Percentiles rank a stretch among this genome's conserved stretches.
phyloP scores from a whole-genome alignment of 2,329 filamentous ascomycete genomes.

The Chrysosporium keratinophilum region DNA sequence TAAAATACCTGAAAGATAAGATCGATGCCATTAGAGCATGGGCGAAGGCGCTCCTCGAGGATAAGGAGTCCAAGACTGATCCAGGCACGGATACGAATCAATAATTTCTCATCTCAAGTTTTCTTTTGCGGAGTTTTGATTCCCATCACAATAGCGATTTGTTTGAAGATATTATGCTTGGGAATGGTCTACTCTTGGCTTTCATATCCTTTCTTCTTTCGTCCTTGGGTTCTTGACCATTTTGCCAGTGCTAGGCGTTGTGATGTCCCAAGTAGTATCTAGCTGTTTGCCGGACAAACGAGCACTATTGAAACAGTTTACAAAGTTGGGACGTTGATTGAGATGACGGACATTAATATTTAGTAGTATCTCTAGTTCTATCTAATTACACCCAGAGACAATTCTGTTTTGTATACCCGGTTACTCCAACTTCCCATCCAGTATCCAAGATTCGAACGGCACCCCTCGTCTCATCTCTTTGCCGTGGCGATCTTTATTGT shows the following conservation, averaged over 20 bases:
- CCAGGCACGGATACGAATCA: neutral
- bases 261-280: neutral
- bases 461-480: slow-evolving; percentile 26
- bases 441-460: slow-evolving; percentile 35
- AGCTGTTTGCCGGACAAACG: neutral
- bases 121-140: neutral
- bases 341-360: neutral
- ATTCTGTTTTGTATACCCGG: too few relatives aligned
- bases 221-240: too few relatives aligned
- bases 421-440: slow-evolving; percentile 16
- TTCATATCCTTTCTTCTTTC: neutral
- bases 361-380: neutral
- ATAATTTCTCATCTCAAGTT: neutral
- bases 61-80: neutral
- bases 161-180: neutral
- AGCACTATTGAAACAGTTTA: neutral
- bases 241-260: neutral
- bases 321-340: too few relatives aligned
- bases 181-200: neutral
- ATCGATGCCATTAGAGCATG: slow-evolving; percentile 5
- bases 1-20: slow-evolving; percentile 2
- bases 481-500: slow-evolving; percentile 22
- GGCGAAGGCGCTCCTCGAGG: neutral
- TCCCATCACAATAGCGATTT: neutral
- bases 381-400: neutral